Evolutionary conservation across 164 flowering plant species (phyloP).

Genomic region (Pachysandra terminalis): DNA sequence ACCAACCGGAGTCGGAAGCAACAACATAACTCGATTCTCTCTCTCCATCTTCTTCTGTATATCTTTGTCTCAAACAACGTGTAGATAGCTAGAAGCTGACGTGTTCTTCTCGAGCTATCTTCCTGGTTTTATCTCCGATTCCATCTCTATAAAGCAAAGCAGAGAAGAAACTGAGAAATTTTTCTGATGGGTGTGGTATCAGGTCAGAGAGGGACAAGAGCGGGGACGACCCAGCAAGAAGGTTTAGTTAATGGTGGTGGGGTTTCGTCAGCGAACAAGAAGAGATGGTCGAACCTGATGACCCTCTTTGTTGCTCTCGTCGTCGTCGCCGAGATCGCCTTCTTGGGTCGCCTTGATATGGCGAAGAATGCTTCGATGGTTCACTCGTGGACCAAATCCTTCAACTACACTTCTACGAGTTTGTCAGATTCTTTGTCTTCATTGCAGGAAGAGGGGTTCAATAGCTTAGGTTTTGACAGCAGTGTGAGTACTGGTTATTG

Average conservation of each 20-base stretch:
- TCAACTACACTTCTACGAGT: constrained; percentile 23
- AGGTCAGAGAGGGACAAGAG: constrained; percentile 23
- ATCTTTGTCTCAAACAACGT: too few species aligned
- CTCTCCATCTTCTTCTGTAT: too few species aligned
- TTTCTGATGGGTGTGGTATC: constrained; percentile 26
- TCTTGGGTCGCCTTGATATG: constrained; percentile 78
- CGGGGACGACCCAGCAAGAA: constrained; percentile 15
- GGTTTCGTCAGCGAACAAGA: constrained; percentile 19
- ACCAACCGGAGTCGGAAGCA: too few species aligned
- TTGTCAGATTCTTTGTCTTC: constrained; percentile 7
- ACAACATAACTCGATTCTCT: too few species aligned
- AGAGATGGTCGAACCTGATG: constrained; percentile 58
- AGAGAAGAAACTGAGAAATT: neutral
- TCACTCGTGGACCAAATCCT: constrained; percentile 58
- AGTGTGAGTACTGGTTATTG: constrained; percentile 28
- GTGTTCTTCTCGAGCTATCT: neutral
- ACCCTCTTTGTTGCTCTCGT: constrained; percentile 62
- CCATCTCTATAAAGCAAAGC: neutral
- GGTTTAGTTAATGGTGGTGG: constrained; percentile 3
- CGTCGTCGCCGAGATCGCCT: constrained; percentile 65
- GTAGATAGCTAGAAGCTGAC: neutral
- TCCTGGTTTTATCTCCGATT: neutral
- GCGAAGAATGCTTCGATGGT: constrained; percentile 60
- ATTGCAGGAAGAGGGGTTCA: constrained; percentile 3
- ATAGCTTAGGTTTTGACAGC: constrained; percentile 4